These are phyloP conservation scores for Exutisphaerella laricina DNA, from an alignment of 2,329 filamentous ascomycete genomes.

Conservation along the genomic window DNA sequence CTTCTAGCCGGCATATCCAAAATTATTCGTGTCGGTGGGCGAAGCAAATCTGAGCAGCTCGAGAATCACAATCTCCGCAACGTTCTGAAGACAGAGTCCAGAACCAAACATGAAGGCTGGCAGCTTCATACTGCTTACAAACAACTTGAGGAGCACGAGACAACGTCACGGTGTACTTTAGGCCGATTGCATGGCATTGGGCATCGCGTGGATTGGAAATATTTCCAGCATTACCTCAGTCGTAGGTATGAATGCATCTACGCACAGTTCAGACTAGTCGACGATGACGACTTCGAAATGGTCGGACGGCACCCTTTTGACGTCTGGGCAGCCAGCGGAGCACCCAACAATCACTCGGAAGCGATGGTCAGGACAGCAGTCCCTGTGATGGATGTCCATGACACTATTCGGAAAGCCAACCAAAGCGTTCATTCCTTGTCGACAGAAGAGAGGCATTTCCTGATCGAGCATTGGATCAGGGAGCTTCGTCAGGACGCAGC, in stretches of 20 bases:
- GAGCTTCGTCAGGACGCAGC: slow-evolving; percentile 10
- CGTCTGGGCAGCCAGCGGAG: not conserved
- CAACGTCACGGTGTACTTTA: not conserved
- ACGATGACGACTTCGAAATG: not conserved
- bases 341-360: not conserved
- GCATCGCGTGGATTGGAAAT: not conserved
- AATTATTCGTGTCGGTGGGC: slow-evolving; percentile 58
- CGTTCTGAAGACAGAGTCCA: slow-evolving; percentile 27
- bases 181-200: not conserved
- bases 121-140: not conserved
- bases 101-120: not conserved
- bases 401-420: too few relatives aligned
- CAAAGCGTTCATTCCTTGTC: too few relatives aligned
- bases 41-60: slow-evolving; percentile 47
- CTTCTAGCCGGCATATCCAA: slow-evolving; percentile 47
- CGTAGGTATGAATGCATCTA: not conserved
- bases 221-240: not conserved
- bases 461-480: slow-evolving; percentile 11
- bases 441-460: slow-evolving; percentile 9
- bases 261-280: not conserved
- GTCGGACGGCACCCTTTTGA: not conserved
- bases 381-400: not conserved
- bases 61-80: slow-evolving; percentile 47
- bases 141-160: not conserved
- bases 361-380: not conserved